Percentiles rank a stretch among this genome's conserved stretches.
phyloP scores from a whole-genome alignment of 441 rosid genomes.

The Eutrema salsugineum region DNA sequence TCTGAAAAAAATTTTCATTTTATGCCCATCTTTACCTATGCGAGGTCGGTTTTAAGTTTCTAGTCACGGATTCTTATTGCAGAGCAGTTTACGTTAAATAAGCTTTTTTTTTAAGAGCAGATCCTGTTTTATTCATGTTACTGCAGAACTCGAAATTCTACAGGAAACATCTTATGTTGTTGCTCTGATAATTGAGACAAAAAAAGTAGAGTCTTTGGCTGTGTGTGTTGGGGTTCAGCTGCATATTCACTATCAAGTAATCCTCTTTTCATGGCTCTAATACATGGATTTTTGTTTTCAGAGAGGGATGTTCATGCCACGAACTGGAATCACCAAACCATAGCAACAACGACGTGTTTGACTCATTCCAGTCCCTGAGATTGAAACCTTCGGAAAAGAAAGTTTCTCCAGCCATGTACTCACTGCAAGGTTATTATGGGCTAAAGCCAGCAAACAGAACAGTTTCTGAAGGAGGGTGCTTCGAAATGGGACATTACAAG shows the following conservation, averaged over 20 bases:
- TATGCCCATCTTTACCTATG: background rate
- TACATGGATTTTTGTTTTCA: constrained; percentile 30
- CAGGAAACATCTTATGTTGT: background rate
- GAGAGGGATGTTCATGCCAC: constrained; percentile 38
- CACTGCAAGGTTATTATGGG: constrained; percentile 63
- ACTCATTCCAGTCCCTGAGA: constrained; percentile 65
- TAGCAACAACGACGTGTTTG: constrained; percentile 35
- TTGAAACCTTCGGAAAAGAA: constrained; percentile 44
- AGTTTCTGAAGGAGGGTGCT: constrained; percentile 38
- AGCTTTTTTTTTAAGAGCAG: background rate
- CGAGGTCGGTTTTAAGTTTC: background rate
- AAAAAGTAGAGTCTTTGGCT: background rate
- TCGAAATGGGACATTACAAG: constrained; percentile 40
- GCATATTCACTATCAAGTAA: background rate
- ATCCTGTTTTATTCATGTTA: background rate
- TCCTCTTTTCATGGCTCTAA: constrained; percentile 8
- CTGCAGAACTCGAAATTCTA: background rate
- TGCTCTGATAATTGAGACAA: background rate
- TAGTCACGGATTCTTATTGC: background rate
- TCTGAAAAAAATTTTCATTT: background rate
- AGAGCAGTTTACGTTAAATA: background rate
- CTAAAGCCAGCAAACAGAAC: constrained; percentile 38
- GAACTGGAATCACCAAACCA: constrained; percentile 23
- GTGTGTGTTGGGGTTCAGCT: background rate
- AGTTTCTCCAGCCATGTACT: constrained; percentile 61